phyloP scores from a whole-genome alignment of 768 basidiomycete species.

The Dendrothele bispora region DNA sequence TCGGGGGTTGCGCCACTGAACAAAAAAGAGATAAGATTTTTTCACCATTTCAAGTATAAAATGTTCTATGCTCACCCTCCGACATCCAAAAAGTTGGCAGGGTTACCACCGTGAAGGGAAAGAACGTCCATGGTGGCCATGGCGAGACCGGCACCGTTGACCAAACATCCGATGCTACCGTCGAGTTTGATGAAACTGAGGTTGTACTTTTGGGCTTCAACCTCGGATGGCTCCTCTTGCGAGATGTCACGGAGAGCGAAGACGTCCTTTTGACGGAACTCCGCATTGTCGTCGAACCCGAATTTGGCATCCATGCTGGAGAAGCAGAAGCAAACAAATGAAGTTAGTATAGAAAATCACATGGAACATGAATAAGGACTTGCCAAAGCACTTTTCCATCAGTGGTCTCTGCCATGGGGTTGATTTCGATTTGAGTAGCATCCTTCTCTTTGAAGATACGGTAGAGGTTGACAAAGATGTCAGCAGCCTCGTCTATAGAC shows the following conservation, averaged over 20 bases:
- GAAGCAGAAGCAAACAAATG: background rate
- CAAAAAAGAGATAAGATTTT: background rate
- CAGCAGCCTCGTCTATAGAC: slow-evolving; percentile 77
- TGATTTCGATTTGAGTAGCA: slow-evolving; percentile 99
- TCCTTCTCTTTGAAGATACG: slow-evolving; percentile 98
- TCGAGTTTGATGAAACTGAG: slow-evolving; percentile 99
- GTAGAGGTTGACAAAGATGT: slow-evolving; percentile 93
- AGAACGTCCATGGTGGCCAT: slow-evolving; percentile 99
- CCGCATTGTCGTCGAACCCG: slow-evolving; percentile 99
- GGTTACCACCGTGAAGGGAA: slow-evolving; percentile 91
- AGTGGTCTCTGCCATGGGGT: slow-evolving; percentile 90
- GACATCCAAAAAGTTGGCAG: slow-evolving; percentile 98
- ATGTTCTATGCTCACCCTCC: slow-evolving; percentile 65
- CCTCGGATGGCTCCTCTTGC: slow-evolving; percentile 97
- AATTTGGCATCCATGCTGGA: slow-evolving; percentile 99
- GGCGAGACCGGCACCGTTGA: slow-evolving; percentile 97
- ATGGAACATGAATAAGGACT: slow-evolving; percentile 22
- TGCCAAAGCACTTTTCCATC: slow-evolving; percentile 95
- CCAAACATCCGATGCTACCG: slow-evolving; percentile 94
- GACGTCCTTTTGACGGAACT: slow-evolving; percentile 92
- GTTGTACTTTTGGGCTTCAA: slow-evolving; percentile 94
- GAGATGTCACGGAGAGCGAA: slow-evolving; percentile 88
- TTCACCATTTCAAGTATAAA: too few relatives aligned
- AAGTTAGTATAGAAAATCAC: slow-evolving; percentile 7
- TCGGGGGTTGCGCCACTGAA: slow-evolving; percentile 94